These are phyloP conservation scores for Sabuloglossum arenarium DNA, from an alignment of 495 filamentous ascomycete genomes.

Conservation along the genomic window DNA sequence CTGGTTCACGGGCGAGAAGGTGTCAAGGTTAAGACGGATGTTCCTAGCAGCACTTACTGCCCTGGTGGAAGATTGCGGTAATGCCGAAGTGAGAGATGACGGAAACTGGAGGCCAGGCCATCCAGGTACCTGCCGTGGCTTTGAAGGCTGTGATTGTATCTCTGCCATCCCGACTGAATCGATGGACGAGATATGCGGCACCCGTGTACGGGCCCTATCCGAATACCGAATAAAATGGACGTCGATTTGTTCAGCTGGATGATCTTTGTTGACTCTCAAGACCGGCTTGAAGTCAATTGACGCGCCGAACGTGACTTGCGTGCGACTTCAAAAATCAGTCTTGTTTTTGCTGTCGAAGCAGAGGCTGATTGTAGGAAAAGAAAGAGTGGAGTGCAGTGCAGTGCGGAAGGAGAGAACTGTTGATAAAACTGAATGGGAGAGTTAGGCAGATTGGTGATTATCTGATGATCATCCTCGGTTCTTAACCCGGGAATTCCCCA, in stretches of 20 bases:
- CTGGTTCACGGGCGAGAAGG: constrained; percentile 69
- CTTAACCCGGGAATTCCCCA: not conserved
- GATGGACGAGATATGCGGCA: not conserved
- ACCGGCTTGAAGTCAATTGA: not conserved
- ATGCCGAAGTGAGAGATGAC: not conserved
- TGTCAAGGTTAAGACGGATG: constrained; percentile 35
- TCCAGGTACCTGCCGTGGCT: not conserved
- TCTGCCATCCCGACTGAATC: not conserved
- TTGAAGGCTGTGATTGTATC: not conserved
- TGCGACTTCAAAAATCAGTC: not conserved
- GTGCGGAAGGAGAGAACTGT: not conserved
- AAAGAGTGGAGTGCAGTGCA: not conserved
- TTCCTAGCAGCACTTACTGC: constrained; percentile 7
- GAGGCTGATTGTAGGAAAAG: too few relatives aligned
- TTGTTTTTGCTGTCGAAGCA: not conserved
- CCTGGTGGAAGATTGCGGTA: not conserved
- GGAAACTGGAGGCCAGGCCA: not conserved
- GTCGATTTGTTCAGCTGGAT: too few relatives aligned
- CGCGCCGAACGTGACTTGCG: not conserved
- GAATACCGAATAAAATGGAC: too few relatives aligned
- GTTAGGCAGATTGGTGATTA: not conserved
- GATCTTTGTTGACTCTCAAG: not conserved
- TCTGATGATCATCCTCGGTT: not conserved
- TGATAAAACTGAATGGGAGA: too few relatives aligned
- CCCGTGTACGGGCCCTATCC: not conserved